phyloP scores from a whole-genome alignment of 495 filamentous ascomycete species.

The Penicillium atrosanguineum region DNA sequence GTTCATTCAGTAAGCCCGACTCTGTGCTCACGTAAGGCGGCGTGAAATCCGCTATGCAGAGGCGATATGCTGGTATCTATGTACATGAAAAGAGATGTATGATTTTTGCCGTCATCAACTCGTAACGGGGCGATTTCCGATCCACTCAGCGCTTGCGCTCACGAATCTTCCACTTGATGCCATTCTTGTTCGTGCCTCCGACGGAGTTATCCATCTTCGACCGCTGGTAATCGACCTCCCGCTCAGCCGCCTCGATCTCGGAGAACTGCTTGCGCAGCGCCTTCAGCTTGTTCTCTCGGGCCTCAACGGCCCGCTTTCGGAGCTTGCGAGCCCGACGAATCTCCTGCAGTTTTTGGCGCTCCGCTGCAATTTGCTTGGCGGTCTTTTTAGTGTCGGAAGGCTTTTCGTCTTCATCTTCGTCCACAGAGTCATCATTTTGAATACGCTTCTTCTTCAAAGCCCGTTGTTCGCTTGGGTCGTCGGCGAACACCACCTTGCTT shows the following conservation, averaged over 20 bases:
- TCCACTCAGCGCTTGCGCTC: constrained; percentile 70
- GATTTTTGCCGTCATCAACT: constrained; percentile 21
- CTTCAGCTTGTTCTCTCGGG: constrained; percentile 54
- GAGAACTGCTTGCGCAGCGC: constrained; percentile 66
- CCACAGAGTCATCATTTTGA: constrained; percentile 21
- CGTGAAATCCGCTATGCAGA: neutral
- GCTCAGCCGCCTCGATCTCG: constrained; percentile 69
- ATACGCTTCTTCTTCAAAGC: constrained; percentile 25
- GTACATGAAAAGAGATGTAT: constrained; percentile 1
- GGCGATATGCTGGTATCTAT: constrained; percentile 24
- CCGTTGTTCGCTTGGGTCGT: constrained; percentile 50
- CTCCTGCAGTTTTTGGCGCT: constrained; percentile 40
- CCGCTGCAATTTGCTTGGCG: constrained; percentile 39
- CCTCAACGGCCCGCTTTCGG: constrained; percentile 48
- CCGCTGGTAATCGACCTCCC: constrained; percentile 72
- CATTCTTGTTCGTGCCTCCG: constrained; percentile 75
- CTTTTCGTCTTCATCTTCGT: constrained; percentile 32
- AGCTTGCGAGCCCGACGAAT: constrained; percentile 44
- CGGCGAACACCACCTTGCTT: constrained; percentile 57
- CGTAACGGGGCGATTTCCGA: constrained; percentile 9
- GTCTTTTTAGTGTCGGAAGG: constrained; percentile 32
- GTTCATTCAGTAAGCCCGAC: neutral
- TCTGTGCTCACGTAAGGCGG: neutral
- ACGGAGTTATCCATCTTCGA: constrained; percentile 79
- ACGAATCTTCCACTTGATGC: constrained; percentile 77